phyloP scores from a whole-genome alignment of 108 stramenopile genomes.

The Conticribra weissflogii region DNA sequence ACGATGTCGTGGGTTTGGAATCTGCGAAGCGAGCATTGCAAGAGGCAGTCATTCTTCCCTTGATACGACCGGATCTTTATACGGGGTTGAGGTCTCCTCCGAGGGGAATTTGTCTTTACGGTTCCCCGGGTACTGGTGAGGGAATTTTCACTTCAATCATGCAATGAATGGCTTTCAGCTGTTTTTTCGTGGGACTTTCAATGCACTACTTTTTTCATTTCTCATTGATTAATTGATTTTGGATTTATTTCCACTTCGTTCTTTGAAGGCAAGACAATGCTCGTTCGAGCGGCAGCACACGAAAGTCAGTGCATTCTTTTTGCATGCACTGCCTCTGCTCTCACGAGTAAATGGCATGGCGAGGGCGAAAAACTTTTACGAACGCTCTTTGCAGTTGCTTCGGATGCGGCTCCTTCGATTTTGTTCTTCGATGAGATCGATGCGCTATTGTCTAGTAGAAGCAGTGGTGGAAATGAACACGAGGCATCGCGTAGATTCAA shows the following conservation, averaged over 20 bases:
- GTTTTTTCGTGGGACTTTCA: no score
- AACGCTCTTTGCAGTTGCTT: conserved; percentile 42
- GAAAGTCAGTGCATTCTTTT: conserved; percentile 75
- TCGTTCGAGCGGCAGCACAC: conserved; percentile 72
- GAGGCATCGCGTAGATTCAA: conserved; percentile 94
- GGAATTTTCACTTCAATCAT: no score
- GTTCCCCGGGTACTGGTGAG: conserved; percentile 91
- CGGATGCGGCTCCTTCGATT: neutral
- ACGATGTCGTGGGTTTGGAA: conserved; percentile 78
- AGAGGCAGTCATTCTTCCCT: conserved; percentile 92
- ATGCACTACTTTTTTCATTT: no score
- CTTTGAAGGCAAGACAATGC: conserved; percentile 85
- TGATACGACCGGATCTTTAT: conserved; percentile 93
- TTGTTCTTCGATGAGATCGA: conserved; percentile 98
- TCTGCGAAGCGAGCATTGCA: conserved; percentile 89
- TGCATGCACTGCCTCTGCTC: conserved; percentile 70
- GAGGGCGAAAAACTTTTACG: conserved; percentile 89
- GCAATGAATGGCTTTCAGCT: no score
- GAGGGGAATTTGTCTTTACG: conserved; percentile 86
- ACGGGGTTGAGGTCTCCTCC: conserved; percentile 84
- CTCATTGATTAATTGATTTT: no score
- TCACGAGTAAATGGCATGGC: conserved; percentile 88
- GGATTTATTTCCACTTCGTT: no score
- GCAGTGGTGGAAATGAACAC: conserved; percentile 74
- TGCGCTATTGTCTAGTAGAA: conserved; percentile 72